phyloP scores from a whole-genome alignment of 1,284 basidiomycete species.

The Microbotryum silenes-acaulis region DNA sequence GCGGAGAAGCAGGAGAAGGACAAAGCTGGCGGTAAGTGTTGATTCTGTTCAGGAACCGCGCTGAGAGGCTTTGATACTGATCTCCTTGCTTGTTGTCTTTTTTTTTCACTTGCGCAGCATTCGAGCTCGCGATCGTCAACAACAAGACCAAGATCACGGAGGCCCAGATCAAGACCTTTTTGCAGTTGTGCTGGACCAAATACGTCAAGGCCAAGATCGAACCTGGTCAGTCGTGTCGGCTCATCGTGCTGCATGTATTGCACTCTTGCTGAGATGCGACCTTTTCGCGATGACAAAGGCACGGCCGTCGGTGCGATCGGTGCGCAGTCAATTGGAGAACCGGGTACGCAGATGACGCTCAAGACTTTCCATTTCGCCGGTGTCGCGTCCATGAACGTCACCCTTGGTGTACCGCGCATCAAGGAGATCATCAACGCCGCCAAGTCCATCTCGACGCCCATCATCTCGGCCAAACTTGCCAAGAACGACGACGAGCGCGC shows the following conservation, averaged over 20 bases:
- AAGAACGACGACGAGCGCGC: conserved; percentile 65
- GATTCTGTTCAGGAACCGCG: too few relatives aligned
- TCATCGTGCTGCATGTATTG: neutral
- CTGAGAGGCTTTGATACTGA: neutral
- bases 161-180: conserved; percentile 67
- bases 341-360: conserved; percentile 98
- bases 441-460: conserved; percentile 92
- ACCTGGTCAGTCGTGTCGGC: conserved; percentile 53
- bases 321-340: conserved; percentile 98
- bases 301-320: conserved; percentile 98
- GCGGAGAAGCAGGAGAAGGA: conserved; percentile 1
- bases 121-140: conserved; percentile 56
- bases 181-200: conserved; percentile 80
- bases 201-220: conserved; percentile 92
- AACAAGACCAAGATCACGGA: conserved; percentile 87
- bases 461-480: conserved; percentile 92
- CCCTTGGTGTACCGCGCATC: conserved; percentile 97
- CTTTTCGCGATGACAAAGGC: conserved; percentile 46
- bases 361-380: conserved; percentile 99
- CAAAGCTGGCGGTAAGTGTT: conserved; percentile 2
- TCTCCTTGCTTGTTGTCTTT: too few relatives aligned
- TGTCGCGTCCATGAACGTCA: conserved; percentile 99
- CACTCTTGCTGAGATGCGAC: neutral
- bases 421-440: conserved; percentile 99
- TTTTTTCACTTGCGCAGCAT: conserved; percentile 41